Conservation (phyloP, 2,329 filamentous ascomycete species). For the Diaporthe vexans region DNA sequence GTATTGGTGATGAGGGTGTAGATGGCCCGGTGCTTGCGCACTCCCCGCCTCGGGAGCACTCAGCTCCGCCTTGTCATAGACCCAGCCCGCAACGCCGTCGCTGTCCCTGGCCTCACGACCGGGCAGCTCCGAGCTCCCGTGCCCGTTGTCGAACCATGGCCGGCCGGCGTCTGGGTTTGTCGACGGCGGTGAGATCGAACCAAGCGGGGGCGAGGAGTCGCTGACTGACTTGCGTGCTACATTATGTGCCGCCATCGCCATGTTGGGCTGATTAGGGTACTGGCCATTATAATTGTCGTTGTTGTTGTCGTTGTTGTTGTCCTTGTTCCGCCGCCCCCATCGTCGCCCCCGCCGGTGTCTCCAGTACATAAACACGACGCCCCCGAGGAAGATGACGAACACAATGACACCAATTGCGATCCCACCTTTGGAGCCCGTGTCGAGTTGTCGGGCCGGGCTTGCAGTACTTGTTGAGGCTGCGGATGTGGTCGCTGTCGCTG, state of each 20-base stretch:
- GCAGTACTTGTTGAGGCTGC: slow-evolving; percentile 3
- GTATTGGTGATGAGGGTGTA: slow-evolving; percentile 7
- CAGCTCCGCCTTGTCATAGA: slow-evolving; percentile 11
- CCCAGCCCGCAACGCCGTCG: slow-evolving; percentile 12
- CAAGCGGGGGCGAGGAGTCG: slow-evolving; percentile 16
- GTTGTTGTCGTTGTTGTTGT: background rate
- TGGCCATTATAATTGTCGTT: background rate
- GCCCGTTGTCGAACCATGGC: slow-evolving; percentile 22
- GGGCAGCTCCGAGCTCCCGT: slow-evolving; percentile 26
- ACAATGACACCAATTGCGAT: slow-evolving; percentile 34
- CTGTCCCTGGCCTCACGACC: background rate
- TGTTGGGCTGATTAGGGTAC: slow-evolving; percentile 7
- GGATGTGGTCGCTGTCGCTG: slow-evolving; percentile 16
- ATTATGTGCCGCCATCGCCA: slow-evolving; percentile 14
- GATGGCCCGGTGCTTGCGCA: background rate
- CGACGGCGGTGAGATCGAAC: slow-evolving; percentile 14
- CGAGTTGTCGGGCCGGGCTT: slow-evolving; percentile 5
- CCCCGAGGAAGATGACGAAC: background rate
- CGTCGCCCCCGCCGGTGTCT: slow-evolving; percentile 5
- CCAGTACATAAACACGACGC: slow-evolving; percentile 23
- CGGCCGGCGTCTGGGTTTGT: slow-evolving; percentile 16
- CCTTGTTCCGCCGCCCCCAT: slow-evolving; percentile 10
- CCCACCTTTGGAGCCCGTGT: background rate
- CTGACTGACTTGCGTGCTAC: background rate
- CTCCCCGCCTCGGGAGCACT: background rate